phyloP scores from a whole-genome alignment of 2,329 filamentous ascomycete species.

The Nothophoma quercina region DNA sequence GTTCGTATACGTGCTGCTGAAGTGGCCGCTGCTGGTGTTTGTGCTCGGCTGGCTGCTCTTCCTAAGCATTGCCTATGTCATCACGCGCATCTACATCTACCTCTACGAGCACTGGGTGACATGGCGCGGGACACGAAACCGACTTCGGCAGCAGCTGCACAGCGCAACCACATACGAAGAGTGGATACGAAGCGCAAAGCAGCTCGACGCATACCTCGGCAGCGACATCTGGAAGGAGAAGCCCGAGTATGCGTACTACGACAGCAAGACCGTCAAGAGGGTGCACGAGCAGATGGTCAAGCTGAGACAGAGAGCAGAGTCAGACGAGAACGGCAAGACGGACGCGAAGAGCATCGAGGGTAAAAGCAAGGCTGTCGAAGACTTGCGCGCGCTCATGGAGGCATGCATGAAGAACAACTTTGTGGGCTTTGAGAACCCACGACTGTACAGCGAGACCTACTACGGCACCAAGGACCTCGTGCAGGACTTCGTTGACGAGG shows the following conservation, averaged over 20 bases:
- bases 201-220: conserved; percentile 81
- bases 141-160: conserved; percentile 74
- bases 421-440: conserved; percentile 89
- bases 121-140: conserved; percentile 82
- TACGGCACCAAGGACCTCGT: conserved; percentile 96
- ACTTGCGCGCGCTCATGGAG: conserved; percentile 79
- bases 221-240: conserved; percentile 82
- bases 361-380: conserved; percentile 67
- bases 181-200: conserved; percentile 81
- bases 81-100: conserved; percentile 88
- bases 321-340: conserved; percentile 59
- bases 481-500: conserved; percentile 88
- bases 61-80: conserved; percentile 75
- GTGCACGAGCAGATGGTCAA: conserved; percentile 79
- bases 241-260: conserved; percentile 80
- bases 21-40: conserved; percentile 87
- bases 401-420: conserved; percentile 98
- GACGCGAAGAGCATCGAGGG: conserved; percentile 32
- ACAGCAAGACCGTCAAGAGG: conserved; percentile 80
- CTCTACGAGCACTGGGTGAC: conserved; percentile 90
- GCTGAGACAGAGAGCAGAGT: conserved; percentile 62
- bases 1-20: conserved; percentile 84
- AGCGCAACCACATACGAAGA: conserved; percentile 77
- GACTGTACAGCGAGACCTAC: conserved; percentile 97
- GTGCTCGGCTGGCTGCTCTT: conserved; percentile 82